These are phyloP conservation scores for Nakaseomyces bracarensis DNA, from an alignment of 1,139 yeast species.

Conservation along the genomic window DNA sequence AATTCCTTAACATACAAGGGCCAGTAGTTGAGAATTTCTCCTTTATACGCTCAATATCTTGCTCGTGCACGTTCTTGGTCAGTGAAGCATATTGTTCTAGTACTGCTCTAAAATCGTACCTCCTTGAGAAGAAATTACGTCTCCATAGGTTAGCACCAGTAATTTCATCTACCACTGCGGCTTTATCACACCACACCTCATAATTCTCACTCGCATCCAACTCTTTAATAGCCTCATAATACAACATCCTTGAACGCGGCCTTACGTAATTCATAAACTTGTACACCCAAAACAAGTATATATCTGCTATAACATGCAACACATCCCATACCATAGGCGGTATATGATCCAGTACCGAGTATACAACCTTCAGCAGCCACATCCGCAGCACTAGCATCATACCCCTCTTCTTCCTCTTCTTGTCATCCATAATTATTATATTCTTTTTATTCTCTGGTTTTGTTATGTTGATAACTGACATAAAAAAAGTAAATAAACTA, in stretches of 20 bases:
- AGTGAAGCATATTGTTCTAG: conserved; percentile 62
- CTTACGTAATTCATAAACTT: conserved; percentile 26
- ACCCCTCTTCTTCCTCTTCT: neutral
- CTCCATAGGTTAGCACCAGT: conserved; percentile 77
- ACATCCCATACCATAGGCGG: conserved; percentile 57
- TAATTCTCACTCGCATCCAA: conserved; percentile 36
- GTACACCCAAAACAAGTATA: conserved; percentile 49
- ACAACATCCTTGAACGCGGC: conserved; percentile 27
- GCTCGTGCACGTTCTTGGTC: conserved; percentile 50
- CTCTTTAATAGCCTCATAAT: conserved; percentile 29
- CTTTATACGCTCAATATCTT: conserved; percentile 53
- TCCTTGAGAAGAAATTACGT: conserved; percentile 71
- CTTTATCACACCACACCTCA: conserved; percentile 54
- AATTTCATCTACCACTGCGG: conserved; percentile 52
- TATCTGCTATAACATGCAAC: conserved; percentile 51
- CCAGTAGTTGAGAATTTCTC: conserved; percentile 71
- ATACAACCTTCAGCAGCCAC: conserved; percentile 19
- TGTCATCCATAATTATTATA: neutral
- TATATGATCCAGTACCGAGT: conserved; percentile 39
- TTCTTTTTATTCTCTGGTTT: too few relatives aligned
- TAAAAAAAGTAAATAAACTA: too few relatives aligned
- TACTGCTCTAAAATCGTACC: conserved; percentile 78
- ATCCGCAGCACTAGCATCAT: neutral
- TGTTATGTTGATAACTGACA: too few relatives aligned
- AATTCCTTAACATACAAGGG: conserved; percentile 57